phyloP scores from a whole-genome alignment of 2,329 filamentous ascomycete genomes.

The Phialophora tarda region DNA sequence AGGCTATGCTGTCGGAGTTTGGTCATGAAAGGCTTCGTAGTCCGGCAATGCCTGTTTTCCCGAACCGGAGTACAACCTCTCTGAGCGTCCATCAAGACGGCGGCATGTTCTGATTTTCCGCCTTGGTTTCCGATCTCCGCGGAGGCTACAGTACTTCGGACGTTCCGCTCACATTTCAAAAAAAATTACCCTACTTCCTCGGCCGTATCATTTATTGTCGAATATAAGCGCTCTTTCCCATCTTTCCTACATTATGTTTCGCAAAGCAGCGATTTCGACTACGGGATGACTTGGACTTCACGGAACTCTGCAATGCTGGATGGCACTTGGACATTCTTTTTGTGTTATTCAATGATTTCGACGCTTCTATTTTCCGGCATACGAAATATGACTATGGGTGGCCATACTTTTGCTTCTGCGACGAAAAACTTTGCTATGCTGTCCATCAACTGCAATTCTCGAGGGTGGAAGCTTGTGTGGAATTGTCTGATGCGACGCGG shows the following conservation, averaged over 20 bases:
- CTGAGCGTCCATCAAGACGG: slow-evolving; percentile 36
- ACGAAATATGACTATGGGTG: slow-evolving; percentile 17
- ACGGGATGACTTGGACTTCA: not conserved
- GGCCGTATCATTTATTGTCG: not conserved
- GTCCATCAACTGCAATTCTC: not conserved
- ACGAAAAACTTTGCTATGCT: not conserved
- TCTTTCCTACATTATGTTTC: not conserved
- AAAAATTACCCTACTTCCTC: not conserved
- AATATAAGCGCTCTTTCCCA: not conserved
- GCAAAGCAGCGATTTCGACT: not conserved
- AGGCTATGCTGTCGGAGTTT: slow-evolving; percentile 44
- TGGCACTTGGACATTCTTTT: slow-evolving; percentile 6
- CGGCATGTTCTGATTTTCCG: slow-evolving; percentile 37
- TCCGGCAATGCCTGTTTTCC: slow-evolving; percentile 37
- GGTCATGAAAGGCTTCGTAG: slow-evolving; percentile 34
- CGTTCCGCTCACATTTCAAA: not conserved
- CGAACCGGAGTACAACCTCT: slow-evolving; percentile 38
- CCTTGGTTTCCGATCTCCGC: not conserved
- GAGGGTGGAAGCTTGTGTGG: not conserved
- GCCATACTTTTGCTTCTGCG: slow-evolving; percentile 13
- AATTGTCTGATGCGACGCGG: not conserved
- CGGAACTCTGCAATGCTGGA: slow-evolving; percentile 5
- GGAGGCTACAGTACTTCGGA: not conserved
- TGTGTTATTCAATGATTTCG: slow-evolving; percentile 16
- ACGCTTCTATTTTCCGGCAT: slow-evolving; percentile 11